Evolutionary conservation across 768 basidiomycete species (phyloP), one percentile per base, ranked within the genome.

Genomic region (Leucogyrophana mollusca): DNA sequence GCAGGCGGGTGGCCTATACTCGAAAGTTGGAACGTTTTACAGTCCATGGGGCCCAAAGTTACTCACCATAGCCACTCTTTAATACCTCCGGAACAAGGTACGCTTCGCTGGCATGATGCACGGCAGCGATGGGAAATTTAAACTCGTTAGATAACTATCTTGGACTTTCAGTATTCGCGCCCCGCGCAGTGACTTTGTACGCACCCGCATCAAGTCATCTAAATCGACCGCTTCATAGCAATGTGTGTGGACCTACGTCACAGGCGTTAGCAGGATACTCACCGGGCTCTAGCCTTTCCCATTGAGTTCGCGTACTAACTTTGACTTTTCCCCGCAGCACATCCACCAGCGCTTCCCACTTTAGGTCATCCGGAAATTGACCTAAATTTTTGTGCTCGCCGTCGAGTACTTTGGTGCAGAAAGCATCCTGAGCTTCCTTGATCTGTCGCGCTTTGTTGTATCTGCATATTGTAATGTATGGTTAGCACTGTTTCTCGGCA

Each of bases 101-200:
- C 1, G 91, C 82, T 62, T 95, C 92, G 45, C 90, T 84, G 7
- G 92, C 94, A 58, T 90, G 87, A 57, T 94, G 90, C 59, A 94
- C 83, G 5, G 89, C 85, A 5, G 87, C 80, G 22, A 94, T 73
- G 2, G 82, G 77, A 59, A 92, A 93, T 55, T 90, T 70, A 73
- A 94, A 97, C 65, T 96, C 94, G 60, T 95, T 90, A 27, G 90
- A 83, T 40, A 96, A 74, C 81, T 93, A n/a, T n/a, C 8, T 33
- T 21, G 33, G 7, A 41, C 16, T 9, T n/a, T n/a, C n/a, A n/a
- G n/a, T n/a, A n/a, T n/a, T n/a, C n/a, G n/a, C n/a, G n/a, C n/a
- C n/a, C n/a, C n/a, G n/a, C n/a, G n/a, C n/a, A n/a, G 3, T 25
- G 40, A 25, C 34, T 20, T 2, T 30, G 30, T 3, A 67, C 80